Base-by-base conservation (phyloP, 2,329 filamentous ascomycete species). In the Colletotrichum echinochloae region DNA sequence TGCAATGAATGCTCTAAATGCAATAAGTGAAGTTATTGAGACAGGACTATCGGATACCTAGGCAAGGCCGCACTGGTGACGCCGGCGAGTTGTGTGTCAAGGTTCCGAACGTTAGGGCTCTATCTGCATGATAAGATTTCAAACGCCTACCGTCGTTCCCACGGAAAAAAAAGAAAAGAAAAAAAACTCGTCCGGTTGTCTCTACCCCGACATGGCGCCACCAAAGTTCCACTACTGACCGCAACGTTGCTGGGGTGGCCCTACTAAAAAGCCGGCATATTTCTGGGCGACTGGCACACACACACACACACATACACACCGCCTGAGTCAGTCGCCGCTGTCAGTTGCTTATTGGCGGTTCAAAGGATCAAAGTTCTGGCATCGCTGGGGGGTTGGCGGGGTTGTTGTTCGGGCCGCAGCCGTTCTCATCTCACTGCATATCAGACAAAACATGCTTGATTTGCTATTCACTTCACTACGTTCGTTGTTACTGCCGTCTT, bases 71-170 rank as follows among this genome's bases (percentile, higher is more conserved):
- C 37, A 23, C 18, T 46, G 41, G n/a, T 26, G 33, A 18, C 33
- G n/a, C 33, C 33, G 11, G 30, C 20, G 44, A 46, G 33, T 35
- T 61, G 59, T 61, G 59, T 61, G 59, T 37, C 44, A n/a, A 39
- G 18, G 30, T 60, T 20, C 59, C 59, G 16, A 28, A 37, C 8
- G 23, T 61, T 61, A 61, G 59, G 59, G 59, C 51, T 61, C 44
- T 18, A 28, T 51, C 30, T 61, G 59, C 59, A n/a, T 61, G 59
- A 39, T 26, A 28, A 39, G 35, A 48, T 37, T 35, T 7, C 12
- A 23, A 46, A 49, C 59, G 44, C 44, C 23, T 44, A 26, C 57
- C 12, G 23, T 11, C n/a, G 59, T 61, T 61, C 44, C 59, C 59
- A 61, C 59, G 20, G n/a, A 44, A 44, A 33, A 33, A 33, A 5